Evolutionary conservation across 2,329 filamentous ascomycete genomes (phyloP), one percentile per base, ranked within the genome.

Genomic region (Atkinsonella texensis): DNA sequence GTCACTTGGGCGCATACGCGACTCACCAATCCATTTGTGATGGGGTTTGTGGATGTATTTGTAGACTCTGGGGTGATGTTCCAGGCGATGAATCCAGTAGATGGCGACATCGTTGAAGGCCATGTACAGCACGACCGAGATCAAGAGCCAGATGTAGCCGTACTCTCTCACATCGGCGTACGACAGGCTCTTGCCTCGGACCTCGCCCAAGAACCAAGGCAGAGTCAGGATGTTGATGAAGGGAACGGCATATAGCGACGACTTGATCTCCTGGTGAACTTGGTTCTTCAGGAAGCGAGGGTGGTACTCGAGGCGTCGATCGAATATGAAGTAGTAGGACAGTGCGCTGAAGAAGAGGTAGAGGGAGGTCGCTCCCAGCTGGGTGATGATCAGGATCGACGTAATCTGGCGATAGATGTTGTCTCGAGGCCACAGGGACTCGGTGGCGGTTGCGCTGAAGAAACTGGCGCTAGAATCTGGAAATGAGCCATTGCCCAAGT

Each of bases 31-130:
- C 91, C 91, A 97, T 75, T 95, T 96, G 82, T 97, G 91, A 71
- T 97, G 91, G 58, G 89, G 85, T 80, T 97, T 97, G 80, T 97
- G 91, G 48, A 96, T 77, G 58, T 75, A 75, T 74, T 90, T 94
- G 80, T 97, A 97, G 49, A 70, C 60, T 50, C 72, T 64, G 15
- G 87, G 87, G 69, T 89, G 84, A 70, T 95, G 89, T 55, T 94
- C 77, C 52, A 80, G 85, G 52, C 89, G 85, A 73, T 95, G 89
- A 62, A 94, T 91, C 78, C 85, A 88, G 76, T 95, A 95, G 72
- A 95, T 90, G 71, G 77, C 12, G 15, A 49, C n/a, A 32, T 46
- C 49, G 31, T 49, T 49, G 9, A 43, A 49, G 4, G 39, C 48
- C 13, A 49, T 70, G 65, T 70, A 74, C 32, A 74, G 57, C 1